Evolutionary conservation across 1,284 basidiomycete species (phyloP).

Genomic region (Phlebopus sp.): DNA sequence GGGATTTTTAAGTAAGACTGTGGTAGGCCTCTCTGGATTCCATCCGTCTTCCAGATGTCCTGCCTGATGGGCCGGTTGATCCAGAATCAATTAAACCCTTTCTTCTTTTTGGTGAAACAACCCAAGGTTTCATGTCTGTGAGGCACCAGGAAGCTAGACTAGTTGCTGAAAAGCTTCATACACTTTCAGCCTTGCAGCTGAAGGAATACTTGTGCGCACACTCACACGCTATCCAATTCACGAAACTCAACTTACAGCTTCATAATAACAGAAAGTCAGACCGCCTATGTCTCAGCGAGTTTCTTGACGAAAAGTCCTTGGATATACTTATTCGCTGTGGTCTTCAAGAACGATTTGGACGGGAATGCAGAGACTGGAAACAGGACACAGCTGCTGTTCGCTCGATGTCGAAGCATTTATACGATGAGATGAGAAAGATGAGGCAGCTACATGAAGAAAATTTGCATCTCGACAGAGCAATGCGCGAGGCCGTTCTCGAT

Average conservation of each 20-base stretch:
- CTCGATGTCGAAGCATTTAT: neutral
- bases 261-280: conserved; percentile 20
- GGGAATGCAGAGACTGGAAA: conserved; percentile 23
- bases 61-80: too few species aligned
- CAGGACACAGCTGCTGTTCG: conserved; percentile 7
- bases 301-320: conserved; percentile 29
- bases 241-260: neutral
- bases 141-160: conserved; percentile 18
- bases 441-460: conserved; percentile 6
- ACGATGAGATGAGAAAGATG: neutral
- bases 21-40: too few species aligned
- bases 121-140: conserved; percentile 35
- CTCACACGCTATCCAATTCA: neutral
- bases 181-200: conserved; percentile 14
- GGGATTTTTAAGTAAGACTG: too few species aligned
- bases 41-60: too few species aligned
- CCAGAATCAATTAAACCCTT: neutral
- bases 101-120: conserved; percentile 34
- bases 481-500: conserved; percentile 27
- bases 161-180: neutral
- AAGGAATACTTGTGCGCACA: conserved; percentile 15
- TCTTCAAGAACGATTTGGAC: conserved; percentile 27
- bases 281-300: conserved; percentile 26
- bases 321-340: conserved; percentile 30
- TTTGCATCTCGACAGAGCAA: conserved; percentile 6